Evolutionary conservation across 768 basidiomycete genomes (phyloP).

Genomic region (Rhodotorula paludigena): DNA sequence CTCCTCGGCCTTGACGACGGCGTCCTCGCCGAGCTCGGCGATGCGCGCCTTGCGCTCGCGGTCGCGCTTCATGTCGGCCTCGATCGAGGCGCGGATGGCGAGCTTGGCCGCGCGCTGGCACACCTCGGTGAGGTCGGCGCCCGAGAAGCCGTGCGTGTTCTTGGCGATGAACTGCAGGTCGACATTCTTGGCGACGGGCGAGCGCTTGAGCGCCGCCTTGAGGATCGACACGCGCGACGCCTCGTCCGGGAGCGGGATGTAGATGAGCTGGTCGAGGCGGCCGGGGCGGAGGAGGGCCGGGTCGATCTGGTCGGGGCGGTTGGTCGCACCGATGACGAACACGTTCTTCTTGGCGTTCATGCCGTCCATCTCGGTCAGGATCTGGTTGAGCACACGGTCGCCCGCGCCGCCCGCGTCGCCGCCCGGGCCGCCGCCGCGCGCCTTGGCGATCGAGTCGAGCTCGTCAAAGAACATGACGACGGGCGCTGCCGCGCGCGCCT

Average conservation of each 20-base stretch:
- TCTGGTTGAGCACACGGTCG: constrained; percentile 95
- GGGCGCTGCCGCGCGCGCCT: constrained; percentile 96
- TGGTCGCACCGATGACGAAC: constrained; percentile 77
- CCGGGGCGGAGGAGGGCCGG: constrained; percentile 89
- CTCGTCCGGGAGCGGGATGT: constrained; percentile 97
- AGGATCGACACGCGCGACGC: constrained; percentile 84
- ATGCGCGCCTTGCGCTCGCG: constrained; percentile 77
- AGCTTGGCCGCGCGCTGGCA: constrained; percentile 96
- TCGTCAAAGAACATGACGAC: constrained; percentile 99
- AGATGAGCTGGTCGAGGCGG: constrained; percentile 98
- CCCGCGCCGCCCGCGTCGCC: constrained; percentile 95
- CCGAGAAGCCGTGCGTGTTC: constrained; percentile 94
- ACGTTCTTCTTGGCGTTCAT: constrained; percentile 96
- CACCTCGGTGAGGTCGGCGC: constrained; percentile 99
- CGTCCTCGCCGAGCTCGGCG: constrained; percentile 65
- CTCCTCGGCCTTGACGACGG: constrained; percentile 64
- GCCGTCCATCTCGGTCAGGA: constrained; percentile 97
- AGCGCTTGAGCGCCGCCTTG: constrained; percentile 83
- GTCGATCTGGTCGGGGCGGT: constrained; percentile 93
- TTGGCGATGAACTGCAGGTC: constrained; percentile 81
- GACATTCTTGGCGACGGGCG: constrained; percentile 75
- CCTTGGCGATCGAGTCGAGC: constrained; percentile 96
- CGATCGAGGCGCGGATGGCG: constrained; percentile 91
- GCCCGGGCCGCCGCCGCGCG: constrained; percentile 69
- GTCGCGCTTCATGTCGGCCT: constrained; percentile 73